Evolutionary conservation across 2,329 filamentous ascomycete species (phyloP).

Genomic region (Pyrenochaeta sp.): DNA sequence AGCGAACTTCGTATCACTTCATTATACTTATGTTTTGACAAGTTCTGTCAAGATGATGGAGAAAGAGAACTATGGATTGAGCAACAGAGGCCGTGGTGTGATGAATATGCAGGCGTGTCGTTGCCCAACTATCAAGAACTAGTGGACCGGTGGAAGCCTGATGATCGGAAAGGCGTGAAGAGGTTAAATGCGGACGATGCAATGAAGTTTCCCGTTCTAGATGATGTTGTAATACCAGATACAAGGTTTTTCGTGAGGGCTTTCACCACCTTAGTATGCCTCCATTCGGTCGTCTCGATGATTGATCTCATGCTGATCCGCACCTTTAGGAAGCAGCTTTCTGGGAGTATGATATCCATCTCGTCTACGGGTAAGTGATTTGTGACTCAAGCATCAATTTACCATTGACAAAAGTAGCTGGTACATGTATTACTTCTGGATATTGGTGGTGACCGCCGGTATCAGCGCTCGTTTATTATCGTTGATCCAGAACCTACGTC

Average conservation of each 20-base stretch:
- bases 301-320: neutral
- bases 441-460: slow-evolving; percentile 34
- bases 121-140: slow-evolving; percentile 37
- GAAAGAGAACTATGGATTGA: slow-evolving; percentile 26
- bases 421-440: slow-evolving; percentile 46
- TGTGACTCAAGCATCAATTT: neutral
- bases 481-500: slow-evolving; percentile 17
- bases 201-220: slow-evolving; percentile 20
- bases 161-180: slow-evolving; percentile 22
- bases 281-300: neutral
- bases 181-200: slow-evolving; percentile 31
- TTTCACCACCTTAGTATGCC: slow-evolving; percentile 40
- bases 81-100: slow-evolving; percentile 30
- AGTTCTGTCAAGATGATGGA: slow-evolving; percentile 31
- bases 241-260: slow-evolving; percentile 32
- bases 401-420: slow-evolving; percentile 19
- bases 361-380: slow-evolving; percentile 35
- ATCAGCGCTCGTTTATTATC: slow-evolving; percentile 29
- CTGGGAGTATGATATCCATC: slow-evolving; percentile 40
- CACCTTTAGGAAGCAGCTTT: slow-evolving; percentile 33
- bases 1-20: slow-evolving; percentile 35
- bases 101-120: slow-evolving; percentile 26
- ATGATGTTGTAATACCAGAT: slow-evolving; percentile 33
- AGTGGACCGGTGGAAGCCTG: slow-evolving; percentile 29
- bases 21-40: slow-evolving; percentile 39